Conservation (phyloP, 768 basidiomycete genomes). For the Psilocybe cyanescens region DNA sequence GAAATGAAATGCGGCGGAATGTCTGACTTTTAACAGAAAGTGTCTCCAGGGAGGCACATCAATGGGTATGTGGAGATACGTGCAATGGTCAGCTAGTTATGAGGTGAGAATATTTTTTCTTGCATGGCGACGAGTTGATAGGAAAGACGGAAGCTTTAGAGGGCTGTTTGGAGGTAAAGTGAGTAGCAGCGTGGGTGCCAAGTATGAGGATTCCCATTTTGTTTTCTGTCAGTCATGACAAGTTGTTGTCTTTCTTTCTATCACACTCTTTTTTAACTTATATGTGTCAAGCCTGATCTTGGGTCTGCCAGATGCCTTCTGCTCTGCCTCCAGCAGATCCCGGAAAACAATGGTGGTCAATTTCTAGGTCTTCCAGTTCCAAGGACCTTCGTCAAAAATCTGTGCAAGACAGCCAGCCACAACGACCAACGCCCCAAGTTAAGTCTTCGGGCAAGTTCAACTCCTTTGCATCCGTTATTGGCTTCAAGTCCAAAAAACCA, state of each 20-base stretch:
- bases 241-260: slow-evolving; percentile 15
- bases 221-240: slow-evolving; percentile 16
- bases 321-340: slow-evolving; percentile 32
- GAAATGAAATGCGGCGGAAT: neutral
- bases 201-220: slow-evolving; percentile 16
- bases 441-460: slow-evolving; percentile 46
- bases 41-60: neutral
- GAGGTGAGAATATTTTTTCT: slow-evolving; percentile 3
- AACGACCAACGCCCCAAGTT: slow-evolving; percentile 26
- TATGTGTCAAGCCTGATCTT: slow-evolving; percentile 11
- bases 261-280: slow-evolving; percentile 19
- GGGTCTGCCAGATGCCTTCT: slow-evolving; percentile 34
- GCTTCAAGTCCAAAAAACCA: slow-evolving; percentile 65
- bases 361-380: slow-evolving; percentile 33
- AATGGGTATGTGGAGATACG: neutral
- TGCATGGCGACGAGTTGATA: slow-evolving; percentile 11
- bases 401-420: slow-evolving; percentile 32
- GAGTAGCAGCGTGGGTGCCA: slow-evolving; percentile 25
- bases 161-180: slow-evolving; percentile 4
- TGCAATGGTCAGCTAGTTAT: neutral
- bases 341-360: slow-evolving; percentile 51
- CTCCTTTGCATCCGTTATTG: slow-evolving; percentile 62
- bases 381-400: slow-evolving; percentile 35
- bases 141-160: slow-evolving; percentile 9
- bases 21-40: neutral